Conservation (phyloP, 2,329 filamentous ascomycete genomes). For the Pezicula neosporulosa region DNA sequence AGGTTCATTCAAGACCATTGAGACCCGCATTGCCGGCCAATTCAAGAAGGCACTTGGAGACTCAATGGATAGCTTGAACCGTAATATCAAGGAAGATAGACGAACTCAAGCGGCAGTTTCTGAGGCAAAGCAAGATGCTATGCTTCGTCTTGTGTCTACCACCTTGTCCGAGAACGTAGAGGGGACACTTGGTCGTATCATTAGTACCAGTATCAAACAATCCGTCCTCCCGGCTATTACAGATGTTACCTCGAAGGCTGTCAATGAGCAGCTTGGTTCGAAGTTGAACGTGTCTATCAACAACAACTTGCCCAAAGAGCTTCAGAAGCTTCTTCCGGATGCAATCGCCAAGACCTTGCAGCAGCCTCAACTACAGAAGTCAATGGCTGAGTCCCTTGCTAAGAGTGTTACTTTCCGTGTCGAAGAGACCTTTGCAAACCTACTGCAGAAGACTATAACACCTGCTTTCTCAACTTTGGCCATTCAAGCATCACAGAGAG, state of each 20-base stretch:
- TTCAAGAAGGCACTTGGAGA: conserved; percentile 50
- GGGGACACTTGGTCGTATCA: conserved; percentile 37
- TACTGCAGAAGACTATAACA: conserved; percentile 60
- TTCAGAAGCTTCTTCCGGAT: conserved; percentile 67
- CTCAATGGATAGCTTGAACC: conserved; percentile 57
- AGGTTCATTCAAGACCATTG: conserved; percentile 43
- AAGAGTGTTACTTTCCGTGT: conserved; percentile 64
- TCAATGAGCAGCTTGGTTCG: conserved; percentile 69
- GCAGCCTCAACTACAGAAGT: conserved; percentile 68
- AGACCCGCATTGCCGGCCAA: conserved; percentile 41
- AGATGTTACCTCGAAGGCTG: conserved; percentile 60
- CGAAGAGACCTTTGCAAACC: conserved; percentile 63
- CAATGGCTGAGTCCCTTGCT: conserved; percentile 69
- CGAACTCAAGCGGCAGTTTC: conserved; percentile 59
- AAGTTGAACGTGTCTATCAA: conserved; percentile 43
- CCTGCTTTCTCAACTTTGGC: conserved; percentile 65
- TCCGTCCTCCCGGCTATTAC: conserved; percentile 73
- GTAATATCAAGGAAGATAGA: conserved; percentile 65
- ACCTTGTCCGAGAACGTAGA: conserved; percentile 70
- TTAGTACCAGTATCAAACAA: conserved; percentile 63
- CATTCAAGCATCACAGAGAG: conserved; percentile 62
- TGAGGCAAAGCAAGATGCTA: conserved; percentile 64
- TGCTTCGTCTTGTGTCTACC: conserved; percentile 64
- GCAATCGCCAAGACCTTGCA: conserved; percentile 66
- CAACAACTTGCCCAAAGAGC: conserved; percentile 52